A percentile compares a stretch with the other conserved stretches of the same genome.
Conservation (phyloP, 805 yeast genomes). For the Ogataea populi-albae region DNA sequence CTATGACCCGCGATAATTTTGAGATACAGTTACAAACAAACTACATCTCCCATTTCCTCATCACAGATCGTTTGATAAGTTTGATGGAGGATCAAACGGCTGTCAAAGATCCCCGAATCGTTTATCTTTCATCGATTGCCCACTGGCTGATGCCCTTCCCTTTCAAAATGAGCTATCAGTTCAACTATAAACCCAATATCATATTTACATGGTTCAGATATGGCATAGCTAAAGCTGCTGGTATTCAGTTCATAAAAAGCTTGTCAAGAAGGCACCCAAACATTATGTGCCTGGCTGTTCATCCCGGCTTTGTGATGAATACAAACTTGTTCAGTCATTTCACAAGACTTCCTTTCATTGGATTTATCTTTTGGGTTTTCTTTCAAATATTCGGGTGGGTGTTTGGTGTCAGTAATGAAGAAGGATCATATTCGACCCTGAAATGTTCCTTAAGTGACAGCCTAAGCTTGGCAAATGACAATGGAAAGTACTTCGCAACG, state of each 20-base stretch:
- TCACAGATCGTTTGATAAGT: constrained; percentile 60
- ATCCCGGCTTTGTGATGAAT: constrained; percentile 86
- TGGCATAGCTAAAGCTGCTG: constrained; percentile 73
- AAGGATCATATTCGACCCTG: constrained; percentile 65
- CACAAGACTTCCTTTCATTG: constrained; percentile 76
- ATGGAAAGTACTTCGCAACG: constrained; percentile 66
- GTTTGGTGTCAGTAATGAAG: constrained; percentile 69
- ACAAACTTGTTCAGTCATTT: constrained; percentile 73
- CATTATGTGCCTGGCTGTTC: constrained; percentile 61
- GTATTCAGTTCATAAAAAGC: constrained; percentile 68
- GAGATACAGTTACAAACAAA: constrained; percentile 81
- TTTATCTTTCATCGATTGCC: constrained; percentile 64
- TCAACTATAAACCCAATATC: constrained; percentile 60
- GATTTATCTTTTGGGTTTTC: constrained; percentile 65
- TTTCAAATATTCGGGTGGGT: constrained; percentile 67
- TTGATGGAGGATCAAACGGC: constrained; percentile 38
- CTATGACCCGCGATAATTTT: constrained; percentile 57
- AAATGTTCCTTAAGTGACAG: constrained; percentile 57
- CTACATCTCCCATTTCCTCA: constrained; percentile 69
- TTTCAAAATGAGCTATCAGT: constrained; percentile 46
- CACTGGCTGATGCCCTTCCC: constrained; percentile 52
- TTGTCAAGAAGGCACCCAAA: constrained; percentile 66
- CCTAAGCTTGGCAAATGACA: constrained; percentile 49
- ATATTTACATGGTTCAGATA: constrained; percentile 76
- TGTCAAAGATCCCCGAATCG: constrained; percentile 46